Evolutionary conservation across 306 rosid species (phyloP).

Genomic region (Rosa rugosa): DNA sequence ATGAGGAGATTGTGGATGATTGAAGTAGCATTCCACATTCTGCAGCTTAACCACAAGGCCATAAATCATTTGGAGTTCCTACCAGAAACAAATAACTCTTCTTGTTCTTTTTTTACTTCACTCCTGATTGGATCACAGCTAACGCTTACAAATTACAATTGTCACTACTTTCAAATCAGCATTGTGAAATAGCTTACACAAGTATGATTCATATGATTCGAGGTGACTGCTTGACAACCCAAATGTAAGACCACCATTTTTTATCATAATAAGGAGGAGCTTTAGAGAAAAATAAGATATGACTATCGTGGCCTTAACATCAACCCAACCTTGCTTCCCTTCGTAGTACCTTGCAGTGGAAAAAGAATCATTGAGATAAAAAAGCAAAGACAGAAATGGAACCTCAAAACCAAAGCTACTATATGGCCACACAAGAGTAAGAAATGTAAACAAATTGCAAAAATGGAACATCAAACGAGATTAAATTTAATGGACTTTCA

Average conservation of each 20-base stretch:
- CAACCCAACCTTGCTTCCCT: constrained; percentile 95
- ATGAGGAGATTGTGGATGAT: neutral
- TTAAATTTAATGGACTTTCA: neutral
- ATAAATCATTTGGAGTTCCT: neutral
- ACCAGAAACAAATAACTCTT: neutral
- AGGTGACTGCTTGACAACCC: constrained; percentile 17
- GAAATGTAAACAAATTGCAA: neutral
- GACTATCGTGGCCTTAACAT: constrained; percentile 25
- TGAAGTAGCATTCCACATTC: neutral
- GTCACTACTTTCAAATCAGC: constrained; percentile 13
- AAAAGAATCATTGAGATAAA: neutral
- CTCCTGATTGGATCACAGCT: neutral
- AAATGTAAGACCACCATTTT: constrained; percentile 5
- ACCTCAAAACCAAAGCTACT: constrained; percentile 1
- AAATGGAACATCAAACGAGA: neutral
- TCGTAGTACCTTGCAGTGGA: constrained; percentile 62
- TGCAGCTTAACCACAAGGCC: neutral
- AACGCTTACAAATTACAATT: neutral
- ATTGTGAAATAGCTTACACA: constrained; percentile 7
- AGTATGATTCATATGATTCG: constrained; percentile 11
- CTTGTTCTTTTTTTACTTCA: neutral
- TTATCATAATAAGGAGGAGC: constrained; percentile 23
- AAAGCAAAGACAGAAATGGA: constrained; percentile 5
- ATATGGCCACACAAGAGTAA: neutral
- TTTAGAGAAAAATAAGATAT: constrained; percentile 27